Evolutionary conservation across 257 asterid genomes (phyloP), one percentile per base, ranked within the genome.

Genomic region (Solanum peruvianum): DNA sequence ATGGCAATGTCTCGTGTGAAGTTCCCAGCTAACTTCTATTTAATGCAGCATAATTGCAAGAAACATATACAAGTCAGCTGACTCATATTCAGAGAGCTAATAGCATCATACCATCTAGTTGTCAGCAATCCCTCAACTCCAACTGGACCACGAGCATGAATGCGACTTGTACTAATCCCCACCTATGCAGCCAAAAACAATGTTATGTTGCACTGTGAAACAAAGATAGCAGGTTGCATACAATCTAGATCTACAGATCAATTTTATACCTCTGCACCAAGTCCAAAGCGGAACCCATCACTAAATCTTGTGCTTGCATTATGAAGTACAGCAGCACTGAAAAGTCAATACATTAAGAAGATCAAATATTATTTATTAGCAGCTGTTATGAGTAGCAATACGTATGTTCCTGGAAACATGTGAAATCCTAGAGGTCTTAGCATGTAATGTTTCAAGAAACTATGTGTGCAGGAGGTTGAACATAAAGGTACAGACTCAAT

Each of bases 81-180:
- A 49, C 37, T 44, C 49, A 83, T 85, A 71, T 47, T 89, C 58
- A 56, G 66, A 60, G 27, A 87, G 41, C 10, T 25, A 5, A 25
- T 14, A 71, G 45, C 89, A 87, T 49, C 90, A 73, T 92, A 94
- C 99, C 99, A 97, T 91, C 98, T 88, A 25, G 98, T 94, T 29
- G 99, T 97, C 29, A 97, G 95, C 91, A 97, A 89, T 84, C 98
- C 99, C 91, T 97, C 98, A 62, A 95, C 98, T 41, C 99, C 98
- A 33, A 97, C 99, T 10, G 99, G 99, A 56, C 99, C 99, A 83
- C 99, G 98, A 42, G 99, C 99, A 90, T 97, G 99, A 86, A 97
- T 95, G 88, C 98, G 94, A 88, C 98, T 94, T 16, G 98, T 97
- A 88, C 99, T 97, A 73, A 95, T 93, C 86, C 99, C 99, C 60